These are phyloP conservation scores for Aspergillus kassunensis DNA, from an alignment of 495 filamentous ascomycete species.

Conservation along the genomic window DNA sequence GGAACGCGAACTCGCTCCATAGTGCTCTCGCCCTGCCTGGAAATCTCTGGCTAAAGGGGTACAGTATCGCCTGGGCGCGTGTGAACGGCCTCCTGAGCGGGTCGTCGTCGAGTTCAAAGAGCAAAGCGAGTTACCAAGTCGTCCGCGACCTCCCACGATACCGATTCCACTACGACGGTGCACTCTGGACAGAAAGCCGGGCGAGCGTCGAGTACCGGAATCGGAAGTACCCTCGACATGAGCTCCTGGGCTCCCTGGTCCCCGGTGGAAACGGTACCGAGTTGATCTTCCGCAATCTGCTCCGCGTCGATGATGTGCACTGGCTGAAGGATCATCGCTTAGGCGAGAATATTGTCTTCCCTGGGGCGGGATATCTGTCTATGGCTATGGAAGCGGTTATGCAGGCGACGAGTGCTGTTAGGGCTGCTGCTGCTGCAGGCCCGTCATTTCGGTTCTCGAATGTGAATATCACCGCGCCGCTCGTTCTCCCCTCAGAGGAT, in stretches of 20 bases:
- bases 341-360: conserved; percentile 38
- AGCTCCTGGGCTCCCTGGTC: background rate
- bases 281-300: background rate
- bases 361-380: conserved; percentile 50
- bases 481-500: conserved; percentile 15
- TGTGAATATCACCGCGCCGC: conserved; percentile 32
- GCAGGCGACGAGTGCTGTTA: conserved; percentile 14
- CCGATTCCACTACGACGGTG: background rate
- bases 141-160: conserved; percentile 4
- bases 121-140: background rate
- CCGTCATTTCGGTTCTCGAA: conserved; percentile 21
- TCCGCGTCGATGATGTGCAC: conserved; percentile 4
- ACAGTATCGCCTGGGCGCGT: background rate
- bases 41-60: conserved; percentile 2
- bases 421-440: conserved; percentile 3
- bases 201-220: background rate
- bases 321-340: conserved; percentile 22
- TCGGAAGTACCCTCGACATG: conserved; percentile 8
- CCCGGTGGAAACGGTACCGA: background rate
- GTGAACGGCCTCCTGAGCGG: background rate
- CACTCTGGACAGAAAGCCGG: background rate
- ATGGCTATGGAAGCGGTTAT: conserved; percentile 52
- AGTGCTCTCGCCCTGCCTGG: background rate
- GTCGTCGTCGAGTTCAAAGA: too few relatives aligned
- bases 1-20: background rate